These are phyloP conservation scores for Nakazawaea anatomiae DNA, from an alignment of 805 yeast species.

Conservation along the genomic window DNA sequence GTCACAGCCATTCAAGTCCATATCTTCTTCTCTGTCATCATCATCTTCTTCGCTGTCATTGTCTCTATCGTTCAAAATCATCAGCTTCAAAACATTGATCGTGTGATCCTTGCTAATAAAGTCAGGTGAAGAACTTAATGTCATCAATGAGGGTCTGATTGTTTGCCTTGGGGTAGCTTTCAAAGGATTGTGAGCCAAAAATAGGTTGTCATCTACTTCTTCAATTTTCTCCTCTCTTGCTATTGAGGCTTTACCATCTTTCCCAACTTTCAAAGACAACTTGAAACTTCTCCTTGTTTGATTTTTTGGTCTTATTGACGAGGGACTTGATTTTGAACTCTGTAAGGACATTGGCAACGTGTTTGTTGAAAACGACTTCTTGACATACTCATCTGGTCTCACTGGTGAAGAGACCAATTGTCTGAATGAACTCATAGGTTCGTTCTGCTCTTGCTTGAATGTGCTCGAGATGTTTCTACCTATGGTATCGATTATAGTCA, in stretches of 20 bases:
- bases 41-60: neutral
- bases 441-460: neutral
- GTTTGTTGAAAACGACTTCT: conserved; percentile 7
- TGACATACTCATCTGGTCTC: conserved; percentile 3
- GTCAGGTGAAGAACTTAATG: conserved; percentile 7
- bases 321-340: neutral
- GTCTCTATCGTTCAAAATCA: conserved; percentile 3
- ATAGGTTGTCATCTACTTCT: neutral
- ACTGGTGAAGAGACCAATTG: conserved; percentile 7
- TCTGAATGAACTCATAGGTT: neutral
- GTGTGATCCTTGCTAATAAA: conserved; percentile 1
- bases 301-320: neutral
- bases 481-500: conserved; percentile 3
- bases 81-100: conserved; percentile 1
- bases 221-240: conserved; percentile 5
- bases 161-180: conserved; percentile 8
- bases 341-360: conserved; percentile 1
- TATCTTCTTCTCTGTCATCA: conserved; percentile 1
- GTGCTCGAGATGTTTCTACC: conserved; percentile 2
- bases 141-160: conserved; percentile 11
- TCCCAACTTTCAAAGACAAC: conserved; percentile 8
- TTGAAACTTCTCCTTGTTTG: conserved; percentile 1
- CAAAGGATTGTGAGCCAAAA: neutral
- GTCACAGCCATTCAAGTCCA: neutral
- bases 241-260: conserved; percentile 9